Conservation (phyloP, 345 rosid species). For the Orychophragmus violaceus region DNA sequence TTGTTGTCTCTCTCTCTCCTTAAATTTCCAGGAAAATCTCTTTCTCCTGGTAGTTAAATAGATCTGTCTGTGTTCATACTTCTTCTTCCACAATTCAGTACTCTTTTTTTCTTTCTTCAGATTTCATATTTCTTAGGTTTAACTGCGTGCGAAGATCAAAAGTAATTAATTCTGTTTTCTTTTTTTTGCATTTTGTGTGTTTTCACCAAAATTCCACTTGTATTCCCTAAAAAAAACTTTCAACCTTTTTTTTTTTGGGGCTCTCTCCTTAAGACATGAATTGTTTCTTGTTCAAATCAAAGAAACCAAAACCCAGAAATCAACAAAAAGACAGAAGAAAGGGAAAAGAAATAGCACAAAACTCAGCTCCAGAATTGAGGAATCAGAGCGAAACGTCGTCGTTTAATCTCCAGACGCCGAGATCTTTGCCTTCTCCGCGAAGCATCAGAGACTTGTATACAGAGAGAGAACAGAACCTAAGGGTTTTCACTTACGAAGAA, state of each 20-base stretch:
- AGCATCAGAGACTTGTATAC: slow-evolving; percentile 58
- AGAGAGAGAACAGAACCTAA: slow-evolving; percentile 57
- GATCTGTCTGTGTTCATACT: slow-evolving; percentile 31
- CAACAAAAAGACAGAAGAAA: not conserved
- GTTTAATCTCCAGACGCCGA: slow-evolving; percentile 27
- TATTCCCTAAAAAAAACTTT: not conserved
- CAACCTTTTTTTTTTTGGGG: not conserved
- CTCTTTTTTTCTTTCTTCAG: too few relatives aligned
- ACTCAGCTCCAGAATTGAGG: slow-evolving; percentile 24
- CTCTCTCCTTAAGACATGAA: slow-evolving; percentile 17
- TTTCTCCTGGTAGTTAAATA: not conserved
- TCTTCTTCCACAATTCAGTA: not conserved
- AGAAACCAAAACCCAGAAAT: slow-evolving; percentile 20
- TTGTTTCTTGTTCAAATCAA: slow-evolving; percentile 32
- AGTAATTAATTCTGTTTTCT: not conserved
- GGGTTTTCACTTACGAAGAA: slow-evolving; percentile 68
- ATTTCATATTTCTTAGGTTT: slow-evolving; percentile 1
- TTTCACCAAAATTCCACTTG: slow-evolving; percentile 13
- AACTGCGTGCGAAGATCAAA: not conserved
- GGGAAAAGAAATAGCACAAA: slow-evolving; percentile 10
- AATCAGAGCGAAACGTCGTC: slow-evolving; percentile 17
- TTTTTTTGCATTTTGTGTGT: too few relatives aligned
- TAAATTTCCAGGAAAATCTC: slow-evolving; percentile 17
- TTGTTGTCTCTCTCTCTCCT: slow-evolving; percentile 15
- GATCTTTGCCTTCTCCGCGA: slow-evolving; percentile 44